Evolutionary conservation across 345 rosid genomes (phyloP).

Genomic region (Citrus sinensis): DVS_A1.0 CM039161.1:19604001-19604500

Average conservation of each 20-base stretch:
- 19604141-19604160: background rate
- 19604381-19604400: too few relatives aligned
- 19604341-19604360: background rate
- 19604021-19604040: background rate
- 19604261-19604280: background rate
- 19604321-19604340: background rate
- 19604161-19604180: background rate
- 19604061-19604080: background rate
- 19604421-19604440: conserved; percentile 10
- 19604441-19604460: background rate
- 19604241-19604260: too few relatives aligned
- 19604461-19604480: background rate
- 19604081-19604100: background rate
- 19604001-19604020: background rate
- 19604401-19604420: accelerated
- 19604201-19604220: background rate
- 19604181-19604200: background rate
- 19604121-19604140: background rate
- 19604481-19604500: accelerated
- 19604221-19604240: background rate
- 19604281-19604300: background rate
- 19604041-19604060: background rate
- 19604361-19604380: too few relatives aligned
- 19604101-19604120: background rate
- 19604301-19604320: background rate